Conservation (phyloP, 768 basidiomycete genomes). For the Suillus americanus region DNA sequence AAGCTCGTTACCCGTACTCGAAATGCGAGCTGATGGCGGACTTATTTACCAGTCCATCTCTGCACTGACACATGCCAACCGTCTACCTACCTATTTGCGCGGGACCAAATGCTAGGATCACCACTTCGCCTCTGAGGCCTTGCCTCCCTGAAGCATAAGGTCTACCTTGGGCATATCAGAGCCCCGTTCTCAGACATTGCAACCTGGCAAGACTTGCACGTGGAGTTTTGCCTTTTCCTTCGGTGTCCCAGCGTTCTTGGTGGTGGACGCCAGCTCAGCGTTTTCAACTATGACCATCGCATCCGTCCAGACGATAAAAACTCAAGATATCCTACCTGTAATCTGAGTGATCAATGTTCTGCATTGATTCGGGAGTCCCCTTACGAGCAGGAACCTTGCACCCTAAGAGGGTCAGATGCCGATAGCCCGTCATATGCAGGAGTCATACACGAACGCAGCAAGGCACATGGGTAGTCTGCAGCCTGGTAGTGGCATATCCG, state of each 20-base stretch:
- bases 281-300: slow-evolving; percentile 93
- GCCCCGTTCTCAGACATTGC: slow-evolving; percentile 73
- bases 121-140: slow-evolving; percentile 32
- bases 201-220: slow-evolving; percentile 49
- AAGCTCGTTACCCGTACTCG: slow-evolving; percentile 87
- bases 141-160: slow-evolving; percentile 49
- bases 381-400: slow-evolving; percentile 44
- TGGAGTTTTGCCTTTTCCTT: slow-evolving; percentile 52
- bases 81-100: slow-evolving; percentile 52
- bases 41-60: slow-evolving; percentile 43
- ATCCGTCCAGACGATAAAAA: slow-evolving; percentile 43
- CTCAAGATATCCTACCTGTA: slow-evolving; percentile 38
- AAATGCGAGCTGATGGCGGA: slow-evolving; percentile 65
- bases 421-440: neutral
- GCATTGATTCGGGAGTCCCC: slow-evolving; percentile 69
- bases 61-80: neutral
- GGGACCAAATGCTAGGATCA: slow-evolving; percentile 80
- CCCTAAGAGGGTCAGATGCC: slow-evolving; percentile 65
- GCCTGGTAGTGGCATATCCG: too few species aligned
- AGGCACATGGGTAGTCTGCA: too few species aligned
- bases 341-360: slow-evolving; percentile 78
- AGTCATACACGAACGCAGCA: too few species aligned
- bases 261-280: slow-evolving; percentile 64
- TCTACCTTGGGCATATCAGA: slow-evolving; percentile 72
- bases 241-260: slow-evolving; percentile 41